These are phyloP conservation scores for Trichoderma sp. DNA, from an alignment of 2,329 filamentous ascomycete genomes.

Conservation along the genomic window DNA sequence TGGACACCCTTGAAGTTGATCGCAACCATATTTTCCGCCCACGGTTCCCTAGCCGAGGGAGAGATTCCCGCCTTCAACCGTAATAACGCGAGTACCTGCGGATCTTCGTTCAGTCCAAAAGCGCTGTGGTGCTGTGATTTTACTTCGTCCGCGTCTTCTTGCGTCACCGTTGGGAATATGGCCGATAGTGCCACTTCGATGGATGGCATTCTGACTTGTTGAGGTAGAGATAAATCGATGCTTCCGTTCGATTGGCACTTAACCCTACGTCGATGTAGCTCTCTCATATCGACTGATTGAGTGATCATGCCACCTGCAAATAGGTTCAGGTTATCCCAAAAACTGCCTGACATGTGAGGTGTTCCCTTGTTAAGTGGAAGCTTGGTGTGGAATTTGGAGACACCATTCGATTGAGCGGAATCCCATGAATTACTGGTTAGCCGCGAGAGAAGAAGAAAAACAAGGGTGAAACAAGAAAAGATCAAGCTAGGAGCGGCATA, in stretches of 20 bases:
- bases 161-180: conserved; percentile 42
- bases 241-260: conserved; percentile 40
- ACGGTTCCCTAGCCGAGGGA: conserved; percentile 41
- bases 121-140: conserved; percentile 14
- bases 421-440: conserved; percentile 31
- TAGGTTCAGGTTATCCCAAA: conserved; percentile 55
- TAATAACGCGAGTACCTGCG: conserved; percentile 30
- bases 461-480: background rate
- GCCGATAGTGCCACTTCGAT: conserved; percentile 53
- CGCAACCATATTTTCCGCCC: conserved; percentile 61
- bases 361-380: conserved; percentile 48
- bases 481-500: background rate
- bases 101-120: conserved; percentile 18
- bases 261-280: conserved; percentile 48
- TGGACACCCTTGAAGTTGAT: conserved; percentile 57
- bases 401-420: conserved; percentile 30
- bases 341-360: conserved; percentile 48
- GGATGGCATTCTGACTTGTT: conserved; percentile 49
- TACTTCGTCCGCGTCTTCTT: conserved; percentile 18
- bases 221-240: conserved; percentile 42
- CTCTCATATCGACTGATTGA: conserved; percentile 51
- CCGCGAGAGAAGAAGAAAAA: background rate
- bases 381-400: conserved; percentile 38
- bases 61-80: conserved; percentile 26
- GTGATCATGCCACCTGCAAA: conserved; percentile 54